These are phyloP conservation scores for Trichoderma atroviride DNA, from an alignment of 2,329 filamentous ascomycete species.

Conservation along the genomic window DNA sequence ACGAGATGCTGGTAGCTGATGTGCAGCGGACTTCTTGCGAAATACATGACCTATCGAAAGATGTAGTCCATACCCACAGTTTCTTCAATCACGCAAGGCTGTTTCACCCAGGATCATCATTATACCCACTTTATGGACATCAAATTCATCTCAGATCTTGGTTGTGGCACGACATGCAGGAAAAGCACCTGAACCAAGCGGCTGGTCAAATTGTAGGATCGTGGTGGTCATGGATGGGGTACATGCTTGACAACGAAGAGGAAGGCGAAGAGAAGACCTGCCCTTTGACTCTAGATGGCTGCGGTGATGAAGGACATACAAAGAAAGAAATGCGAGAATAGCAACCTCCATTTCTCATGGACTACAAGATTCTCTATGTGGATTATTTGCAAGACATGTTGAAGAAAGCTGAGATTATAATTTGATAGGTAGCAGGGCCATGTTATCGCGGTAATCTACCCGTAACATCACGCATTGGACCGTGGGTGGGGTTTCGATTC, in stretches of 20 bases:
- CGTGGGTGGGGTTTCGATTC: not conserved
- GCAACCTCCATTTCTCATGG: not conserved
- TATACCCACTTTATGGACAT: not conserved
- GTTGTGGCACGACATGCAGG: slow-evolving; percentile 7
- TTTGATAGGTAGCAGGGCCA: not conserved
- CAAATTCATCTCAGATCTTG: not conserved
- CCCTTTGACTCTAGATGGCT: not conserved
- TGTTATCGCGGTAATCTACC: not conserved
- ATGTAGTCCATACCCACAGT: not conserved
- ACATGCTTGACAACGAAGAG: not conserved
- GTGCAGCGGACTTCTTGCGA: not conserved
- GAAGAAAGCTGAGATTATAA: not conserved
- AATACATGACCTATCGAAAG: not conserved
- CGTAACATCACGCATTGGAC: not conserved
- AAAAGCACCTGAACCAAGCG: not conserved
- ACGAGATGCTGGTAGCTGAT: slow-evolving; percentile 5
- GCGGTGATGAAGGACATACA: not conserved
- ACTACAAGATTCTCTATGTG: not conserved
- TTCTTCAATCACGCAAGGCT: slow-evolving; percentile 10
- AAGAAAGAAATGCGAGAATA: slow-evolving; percentile 3
- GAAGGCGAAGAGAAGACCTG: not conserved
- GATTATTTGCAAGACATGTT: not conserved
- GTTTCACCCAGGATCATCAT: not conserved
- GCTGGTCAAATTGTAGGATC: not conserved
- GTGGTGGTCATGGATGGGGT: slow-evolving; percentile 1